Evolutionary conservation across 75 land plant genomes (phyloP).

Genomic region (Pinus albicaulis): DNA sequence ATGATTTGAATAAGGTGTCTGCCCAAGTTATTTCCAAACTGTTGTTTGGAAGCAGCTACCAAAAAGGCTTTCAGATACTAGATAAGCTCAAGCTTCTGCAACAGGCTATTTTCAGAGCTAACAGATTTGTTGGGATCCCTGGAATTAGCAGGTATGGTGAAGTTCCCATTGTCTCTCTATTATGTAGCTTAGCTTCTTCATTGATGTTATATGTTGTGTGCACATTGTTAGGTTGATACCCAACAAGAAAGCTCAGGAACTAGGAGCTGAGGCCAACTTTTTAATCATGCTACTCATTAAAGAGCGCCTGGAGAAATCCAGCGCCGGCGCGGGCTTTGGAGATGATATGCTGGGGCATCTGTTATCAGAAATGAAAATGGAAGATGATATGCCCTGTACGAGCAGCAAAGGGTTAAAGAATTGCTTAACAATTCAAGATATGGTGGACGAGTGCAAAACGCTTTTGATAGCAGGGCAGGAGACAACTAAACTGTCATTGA

Average conservation of each 20-base stretch:
- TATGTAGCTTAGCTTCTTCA: no score
- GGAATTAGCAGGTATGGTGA: slow-evolving; percentile 20
- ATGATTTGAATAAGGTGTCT: no score
- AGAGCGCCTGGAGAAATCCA: slow-evolving; percentile 1
- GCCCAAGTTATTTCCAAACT: no score
- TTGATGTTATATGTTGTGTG: no score
- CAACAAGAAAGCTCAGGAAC: slow-evolving; percentile 22
- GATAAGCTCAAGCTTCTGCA: background rate
- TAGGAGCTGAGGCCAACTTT: slow-evolving; percentile 29
- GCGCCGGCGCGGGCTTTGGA: background rate
- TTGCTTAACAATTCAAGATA: slow-evolving; percentile 1
- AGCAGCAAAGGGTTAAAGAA: background rate
- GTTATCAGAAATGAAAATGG: slow-evolving; percentile 17
- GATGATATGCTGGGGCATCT: slow-evolving; percentile 40
- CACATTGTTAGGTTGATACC: background rate
- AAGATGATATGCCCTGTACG: slow-evolving; percentile 11
- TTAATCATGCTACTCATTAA: slow-evolving; percentile 22
- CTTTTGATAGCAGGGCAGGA: slow-evolving; percentile 80
- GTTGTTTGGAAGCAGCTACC: background rate
- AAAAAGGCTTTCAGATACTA: background rate
- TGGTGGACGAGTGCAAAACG: slow-evolving; percentile 67
- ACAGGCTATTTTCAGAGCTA: background rate
- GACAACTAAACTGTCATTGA: slow-evolving; percentile 33
- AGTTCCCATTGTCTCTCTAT: no score
- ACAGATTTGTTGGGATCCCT: background rate